Evolutionary conservation across 805 yeast genomes (phyloP).

Genomic region (Cyberlindnera samutprakarnensis): DNA sequence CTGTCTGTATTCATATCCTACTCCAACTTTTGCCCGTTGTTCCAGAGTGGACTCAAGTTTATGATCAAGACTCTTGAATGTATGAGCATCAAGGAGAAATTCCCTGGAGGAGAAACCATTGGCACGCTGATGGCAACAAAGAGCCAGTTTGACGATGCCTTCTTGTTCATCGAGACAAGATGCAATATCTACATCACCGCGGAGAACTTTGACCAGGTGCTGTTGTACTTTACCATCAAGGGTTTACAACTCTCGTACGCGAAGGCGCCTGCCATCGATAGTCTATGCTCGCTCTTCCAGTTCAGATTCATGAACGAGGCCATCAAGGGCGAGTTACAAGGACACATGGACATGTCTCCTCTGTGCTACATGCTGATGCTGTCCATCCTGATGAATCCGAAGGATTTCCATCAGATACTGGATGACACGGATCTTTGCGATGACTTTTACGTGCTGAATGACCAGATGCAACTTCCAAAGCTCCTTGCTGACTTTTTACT

Average conservation of each 20-base stretch:
- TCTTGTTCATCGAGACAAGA: conserved; percentile 36
- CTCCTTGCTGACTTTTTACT: conserved; percentile 25
- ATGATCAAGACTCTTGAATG: conserved; percentile 29
- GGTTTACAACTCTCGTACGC: conserved; percentile 56
- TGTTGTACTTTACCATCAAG: conserved; percentile 40
- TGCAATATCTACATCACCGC: conserved; percentile 32
- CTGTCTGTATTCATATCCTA: conserved; percentile 25
- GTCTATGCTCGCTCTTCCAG: conserved; percentile 36
- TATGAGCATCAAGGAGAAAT: conserved; percentile 24
- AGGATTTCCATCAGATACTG: conserved; percentile 28
- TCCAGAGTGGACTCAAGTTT: conserved; percentile 34
- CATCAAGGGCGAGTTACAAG: conserved; percentile 9
- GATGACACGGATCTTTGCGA: conserved; percentile 29
- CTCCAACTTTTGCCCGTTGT: conserved; percentile 27
- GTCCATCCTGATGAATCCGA: conserved; percentile 29
- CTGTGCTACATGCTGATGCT: conserved; percentile 26
- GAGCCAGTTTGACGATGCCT: conserved; percentile 30
- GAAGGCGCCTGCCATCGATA: conserved; percentile 38
- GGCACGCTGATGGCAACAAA: conserved; percentile 23
- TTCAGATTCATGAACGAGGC: conserved; percentile 32
- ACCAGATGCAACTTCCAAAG: conserved; percentile 31
- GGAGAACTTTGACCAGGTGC: conserved; percentile 43
- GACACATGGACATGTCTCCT: conserved; percentile 4
- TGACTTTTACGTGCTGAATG: conserved; percentile 26
- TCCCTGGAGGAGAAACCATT: conserved; percentile 17